phyloP scores from a whole-genome alignment of 2,329 filamentous ascomycete genomes.

The Pseudocercospora crystallina region DNA sequence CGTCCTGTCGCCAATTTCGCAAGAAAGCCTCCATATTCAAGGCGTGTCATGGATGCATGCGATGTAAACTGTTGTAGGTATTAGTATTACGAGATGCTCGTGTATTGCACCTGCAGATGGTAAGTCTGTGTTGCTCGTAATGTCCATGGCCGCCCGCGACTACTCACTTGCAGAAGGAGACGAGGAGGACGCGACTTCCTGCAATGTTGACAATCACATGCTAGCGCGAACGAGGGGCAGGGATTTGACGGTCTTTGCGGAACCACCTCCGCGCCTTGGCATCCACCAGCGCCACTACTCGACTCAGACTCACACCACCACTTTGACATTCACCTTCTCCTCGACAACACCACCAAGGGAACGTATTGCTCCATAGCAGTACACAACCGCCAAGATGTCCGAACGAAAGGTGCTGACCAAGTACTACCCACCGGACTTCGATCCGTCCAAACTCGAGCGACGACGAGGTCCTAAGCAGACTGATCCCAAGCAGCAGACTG shows the following conservation, averaged over 20 bases:
- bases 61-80: constrained; percentile 1
- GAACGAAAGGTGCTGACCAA: constrained; percentile 77
- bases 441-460: constrained; percentile 72
- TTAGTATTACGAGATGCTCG: neutral
- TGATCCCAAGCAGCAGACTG: constrained; percentile 79
- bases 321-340: neutral
- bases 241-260: neutral
- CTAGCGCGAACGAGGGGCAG: neutral
- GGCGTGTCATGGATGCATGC: constrained; percentile 8
- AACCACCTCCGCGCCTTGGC: neutral
- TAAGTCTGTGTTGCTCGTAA: constrained; percentile 1
- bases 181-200: neutral
- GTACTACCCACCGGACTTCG: constrained; percentile 77
- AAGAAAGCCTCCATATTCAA: constrained; percentile 85
- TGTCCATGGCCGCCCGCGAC: neutral
- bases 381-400: constrained; percentile 59
- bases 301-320: no score
- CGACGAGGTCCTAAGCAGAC: constrained; percentile 68
- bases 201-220: constrained; percentile 4
- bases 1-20: constrained; percentile 91
- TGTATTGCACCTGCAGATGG: constrained; percentile 10
- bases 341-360: neutral
- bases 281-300: neutral
- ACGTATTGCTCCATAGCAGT: neutral
- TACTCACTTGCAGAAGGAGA: constrained; percentile 6